Evolutionary conservation across 169 alveolate genomes (phyloP).

Genomic region (Condylostoma magnum): DNA sequence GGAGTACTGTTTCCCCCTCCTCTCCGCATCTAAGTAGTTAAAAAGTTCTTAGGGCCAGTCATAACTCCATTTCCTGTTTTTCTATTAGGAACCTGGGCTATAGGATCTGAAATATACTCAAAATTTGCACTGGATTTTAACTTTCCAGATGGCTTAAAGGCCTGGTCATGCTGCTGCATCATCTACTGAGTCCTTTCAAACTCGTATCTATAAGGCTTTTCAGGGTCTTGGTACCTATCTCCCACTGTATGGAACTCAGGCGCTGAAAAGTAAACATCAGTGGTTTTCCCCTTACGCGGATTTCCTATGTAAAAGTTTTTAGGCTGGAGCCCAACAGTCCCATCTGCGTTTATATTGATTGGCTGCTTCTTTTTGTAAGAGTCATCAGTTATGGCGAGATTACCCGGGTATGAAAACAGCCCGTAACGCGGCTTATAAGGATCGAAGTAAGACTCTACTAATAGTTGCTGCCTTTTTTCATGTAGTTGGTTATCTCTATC

Average conservation of each 20-base stretch:
- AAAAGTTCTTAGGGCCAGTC: conserved; percentile 21
- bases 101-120: not conserved
- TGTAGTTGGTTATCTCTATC: no score
- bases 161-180: not conserved
- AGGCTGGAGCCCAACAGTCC: not conserved
- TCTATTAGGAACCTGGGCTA: not conserved
- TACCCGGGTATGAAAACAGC: conserved; percentile 18
- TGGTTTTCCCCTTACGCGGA: not conserved
- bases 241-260: not conserved
- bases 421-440: conserved; percentile 1
- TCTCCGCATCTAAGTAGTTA: conserved; percentile 1
- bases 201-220: not conserved
- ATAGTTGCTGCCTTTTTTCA: no score
- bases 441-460: conserved; percentile 1
- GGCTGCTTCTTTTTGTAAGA: not conserved
- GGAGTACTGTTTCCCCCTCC: conserved; percentile 8
- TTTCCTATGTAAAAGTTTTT: not conserved
- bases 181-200: not conserved
- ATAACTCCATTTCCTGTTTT: not conserved
- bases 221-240: conserved; percentile 10
- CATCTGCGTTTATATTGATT: not conserved
- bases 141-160: conserved; percentile 2
- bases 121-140: not conserved
- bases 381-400: conserved; percentile 5
- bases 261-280: conserved; percentile 6